Conservation (phyloP, 345 rosid species). For the Camelina laxa region DNA sequence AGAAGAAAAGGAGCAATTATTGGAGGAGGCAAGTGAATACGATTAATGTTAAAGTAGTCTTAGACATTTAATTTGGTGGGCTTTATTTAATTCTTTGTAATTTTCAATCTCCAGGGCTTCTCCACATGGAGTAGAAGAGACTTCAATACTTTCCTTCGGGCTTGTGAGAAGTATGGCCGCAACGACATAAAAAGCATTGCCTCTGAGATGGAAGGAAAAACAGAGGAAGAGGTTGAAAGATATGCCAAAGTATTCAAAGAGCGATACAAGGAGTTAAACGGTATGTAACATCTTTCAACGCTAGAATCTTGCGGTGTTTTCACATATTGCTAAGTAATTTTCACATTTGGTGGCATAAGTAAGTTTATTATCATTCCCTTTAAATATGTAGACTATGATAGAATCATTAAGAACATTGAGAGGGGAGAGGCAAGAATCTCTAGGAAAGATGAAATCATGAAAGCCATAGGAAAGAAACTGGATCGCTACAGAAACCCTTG, state of each 20-base stretch:
- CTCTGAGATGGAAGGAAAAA: constrained; percentile 95
- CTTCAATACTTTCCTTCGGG: constrained; percentile 88
- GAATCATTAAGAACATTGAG: constrained; percentile 97
- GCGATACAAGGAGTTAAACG: constrained; percentile 89
- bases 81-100: constrained; percentile 24
- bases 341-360: not conserved
- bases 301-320: not conserved
- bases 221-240: constrained; percentile 94
- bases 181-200: constrained; percentile 87
- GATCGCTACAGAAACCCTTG: constrained; percentile 99
- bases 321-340: not conserved
- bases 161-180: constrained; percentile 99
- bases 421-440: constrained; percentile 98
- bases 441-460: constrained; percentile 98
- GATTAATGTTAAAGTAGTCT: constrained; percentile 10
- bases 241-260: constrained; percentile 88
- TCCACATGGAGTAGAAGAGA: constrained; percentile 99
- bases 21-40: constrained; percentile 75
- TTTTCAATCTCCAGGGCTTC: constrained; percentile 67
- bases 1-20: constrained; percentile 86
- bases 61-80: constrained; percentile 18
- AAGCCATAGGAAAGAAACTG: constrained; percentile 95
- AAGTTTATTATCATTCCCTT: not conserved
- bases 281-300: constrained; percentile 42
- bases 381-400: constrained; percentile 73